phyloP scores from a whole-genome alignment of 2,329 filamentous ascomycete species.

The Nigrospora oryzae region DNA sequence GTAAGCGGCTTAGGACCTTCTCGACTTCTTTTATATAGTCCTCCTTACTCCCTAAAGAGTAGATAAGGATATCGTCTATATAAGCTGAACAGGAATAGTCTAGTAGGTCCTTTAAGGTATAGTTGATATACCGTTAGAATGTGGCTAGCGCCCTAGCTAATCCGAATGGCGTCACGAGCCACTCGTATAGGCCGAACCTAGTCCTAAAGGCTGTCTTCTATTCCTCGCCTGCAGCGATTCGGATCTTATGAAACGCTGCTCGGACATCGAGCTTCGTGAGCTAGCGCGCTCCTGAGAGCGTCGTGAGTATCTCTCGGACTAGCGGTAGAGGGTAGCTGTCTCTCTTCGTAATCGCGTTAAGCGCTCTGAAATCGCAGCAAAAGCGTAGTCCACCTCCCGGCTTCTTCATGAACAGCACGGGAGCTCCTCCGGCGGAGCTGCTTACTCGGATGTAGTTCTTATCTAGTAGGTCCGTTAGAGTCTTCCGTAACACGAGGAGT shows the following conservation, averaged over 20 bases:
- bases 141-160: neutral
- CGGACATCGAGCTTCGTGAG: too few relatives aligned
- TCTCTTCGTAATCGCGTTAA: too few relatives aligned
- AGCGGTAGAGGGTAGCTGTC: too few relatives aligned
- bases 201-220: constrained; percentile 24
- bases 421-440: constrained; percentile 5
- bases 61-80: too few relatives aligned
- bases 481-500: neutral
- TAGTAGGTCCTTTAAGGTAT: too few relatives aligned
- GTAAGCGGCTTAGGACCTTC: neutral
- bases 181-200: constrained; percentile 23
- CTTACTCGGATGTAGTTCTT: neutral
- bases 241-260: too few relatives aligned
- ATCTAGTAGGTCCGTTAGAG: neutral
- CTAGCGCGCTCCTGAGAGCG: too few relatives aligned
- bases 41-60: neutral
- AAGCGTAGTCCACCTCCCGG: constrained; percentile 16
- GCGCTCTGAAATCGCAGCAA: constrained; percentile 28
- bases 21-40: too few relatives aligned
- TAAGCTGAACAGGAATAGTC: too few relatives aligned
- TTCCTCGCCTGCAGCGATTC: constrained; percentile 4
- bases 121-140: too few relatives aligned
- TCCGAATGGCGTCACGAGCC: constrained; percentile 18
- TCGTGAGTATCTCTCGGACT: too few relatives aligned
- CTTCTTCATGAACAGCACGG: constrained; percentile 23